A percentile compares a stretch with the other conserved stretches of the same genome.
Evolutionary conservation across 192 early-diverging fungal species (phyloP).

Genomic region (Backusella tuberculispora): DNA sequence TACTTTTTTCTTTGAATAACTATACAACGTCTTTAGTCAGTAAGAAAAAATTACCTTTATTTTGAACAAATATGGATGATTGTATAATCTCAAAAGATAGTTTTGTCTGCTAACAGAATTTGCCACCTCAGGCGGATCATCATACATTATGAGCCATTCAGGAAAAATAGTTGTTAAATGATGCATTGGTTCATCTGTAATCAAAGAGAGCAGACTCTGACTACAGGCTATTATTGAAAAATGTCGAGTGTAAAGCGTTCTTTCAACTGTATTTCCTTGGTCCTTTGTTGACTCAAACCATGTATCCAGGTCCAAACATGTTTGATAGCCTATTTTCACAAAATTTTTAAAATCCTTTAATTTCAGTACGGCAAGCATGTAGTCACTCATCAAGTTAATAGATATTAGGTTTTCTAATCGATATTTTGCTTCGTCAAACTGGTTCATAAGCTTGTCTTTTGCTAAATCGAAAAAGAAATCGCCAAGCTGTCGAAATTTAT

Average conservation of each 20-base stretch:
- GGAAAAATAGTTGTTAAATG: background rate
- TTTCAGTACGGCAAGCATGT: background rate
- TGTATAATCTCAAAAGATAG: background rate
- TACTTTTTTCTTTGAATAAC: no score
- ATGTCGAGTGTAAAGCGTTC: background rate
- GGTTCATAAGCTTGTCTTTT: background rate
- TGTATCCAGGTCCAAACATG: background rate
- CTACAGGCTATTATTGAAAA: background rate
- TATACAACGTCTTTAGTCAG: no score
- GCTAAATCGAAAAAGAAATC: background rate
- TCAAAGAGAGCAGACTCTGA: background rate
- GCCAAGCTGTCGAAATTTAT: background rate
- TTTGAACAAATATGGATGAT: background rate
- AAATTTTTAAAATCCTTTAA: background rate
- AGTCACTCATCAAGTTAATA: background rate
- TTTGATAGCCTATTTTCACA: background rate
- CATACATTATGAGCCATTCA: slow-evolving; percentile 8
- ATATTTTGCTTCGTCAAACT: background rate
- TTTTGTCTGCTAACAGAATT: background rate
- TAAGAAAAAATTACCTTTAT: background rate
- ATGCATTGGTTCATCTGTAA: slow-evolving; percentile 4
- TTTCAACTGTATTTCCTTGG: background rate
- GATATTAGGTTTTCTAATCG: background rate
- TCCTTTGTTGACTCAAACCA: background rate
- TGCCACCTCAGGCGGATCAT: background rate